These are phyloP conservation scores for Ophiorrhiza pumila DNA, from an alignment of 257 asterid genomes.

Conservation along the genomic window DNA sequence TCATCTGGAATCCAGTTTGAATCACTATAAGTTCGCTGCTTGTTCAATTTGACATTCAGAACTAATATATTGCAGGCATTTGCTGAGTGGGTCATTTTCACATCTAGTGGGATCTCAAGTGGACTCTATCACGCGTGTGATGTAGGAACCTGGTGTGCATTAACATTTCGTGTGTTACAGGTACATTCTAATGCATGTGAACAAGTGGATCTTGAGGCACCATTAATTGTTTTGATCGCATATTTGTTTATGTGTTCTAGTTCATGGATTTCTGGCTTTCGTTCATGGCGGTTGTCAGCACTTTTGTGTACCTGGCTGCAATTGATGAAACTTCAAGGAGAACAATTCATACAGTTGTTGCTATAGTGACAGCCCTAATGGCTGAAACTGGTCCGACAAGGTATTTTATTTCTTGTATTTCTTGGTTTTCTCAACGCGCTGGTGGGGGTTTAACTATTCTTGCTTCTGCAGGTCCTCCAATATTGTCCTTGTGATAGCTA, in stretches of 20 bases:
- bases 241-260: conserved; percentile 28
- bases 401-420: conserved; percentile 28
- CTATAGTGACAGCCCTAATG: conserved; percentile 87
- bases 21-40: background rate
- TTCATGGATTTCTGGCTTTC: conserved; percentile 99
- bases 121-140: conserved; percentile 96
- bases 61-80: conserved; percentile 56
- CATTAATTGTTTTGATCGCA: background rate
- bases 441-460: conserved; percentile 14
- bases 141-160: conserved; percentile 91
- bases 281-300: conserved; percentile 95
- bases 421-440: background rate
- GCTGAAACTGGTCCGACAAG: conserved; percentile 94
- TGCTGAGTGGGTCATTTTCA: conserved; percentile 95
- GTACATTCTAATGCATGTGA: conserved; percentile 31
- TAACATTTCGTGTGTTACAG: conserved; percentile 76
- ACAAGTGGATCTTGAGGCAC: background rate
- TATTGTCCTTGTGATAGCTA: conserved; percentile 57
- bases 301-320: conserved; percentile 73
- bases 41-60: background rate
- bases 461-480: conserved; percentile 63
- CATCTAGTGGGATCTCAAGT: conserved; percentile 87
- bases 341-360: conserved; percentile 82
- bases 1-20: background rate
- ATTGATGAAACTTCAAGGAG: conserved; percentile 74